Evolutionary conservation across 495 filamentous ascomycete species (phyloP), one percentile per base, ranked within the genome.

Genomic region (Penicillium paradoxum): DNA sequence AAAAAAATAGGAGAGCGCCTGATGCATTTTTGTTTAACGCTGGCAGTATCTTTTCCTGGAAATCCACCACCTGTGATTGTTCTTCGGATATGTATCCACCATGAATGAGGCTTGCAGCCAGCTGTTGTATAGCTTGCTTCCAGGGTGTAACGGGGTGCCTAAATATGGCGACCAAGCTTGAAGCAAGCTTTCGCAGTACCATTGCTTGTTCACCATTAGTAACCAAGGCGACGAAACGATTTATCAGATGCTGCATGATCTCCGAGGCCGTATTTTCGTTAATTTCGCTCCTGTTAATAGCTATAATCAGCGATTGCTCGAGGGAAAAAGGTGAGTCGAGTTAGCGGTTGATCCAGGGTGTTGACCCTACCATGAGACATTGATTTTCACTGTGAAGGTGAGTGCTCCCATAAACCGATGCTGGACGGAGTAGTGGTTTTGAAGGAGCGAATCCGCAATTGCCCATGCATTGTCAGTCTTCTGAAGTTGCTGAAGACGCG

Each of bases 381-480:
- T 96, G 44, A 97, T 76, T 71, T 97, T 97, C 42, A 97, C 85
- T 14, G 86, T 93, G 60, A 96, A 89, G 0, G 91, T 97, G 54
- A 95, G 76, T 27, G 92, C 93, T n/a, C 88, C 93, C 66, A 91
- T 96, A 73, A 97, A 98, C 36, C 87, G 83, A 60, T 91, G 82
- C 45, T 90, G 60, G 8, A 53, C 82, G 25, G 85, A 78, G 58
- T 84, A 81, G 2, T 78, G 71, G 54, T 78, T 82, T 27, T 71
- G 63, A 17, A 96, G 71, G 11, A 97, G 77, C 15, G 77, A 79
- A 60, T 91, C 81, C 8, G 89, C 91, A 14, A 97, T 75, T 49
- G 87, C 78, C 92, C 91, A 97, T 45, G 90, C 93, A 60, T 88
- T 74, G 0, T 83, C 74, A 6, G 87, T 86, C 57, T 82, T 81